Percentiles rank a stretch among this genome's conserved stretches.
Evolutionary conservation across 164 flowering plant genomes (phyloP).

Genomic region (Aristolochia fimbriata): DNA sequence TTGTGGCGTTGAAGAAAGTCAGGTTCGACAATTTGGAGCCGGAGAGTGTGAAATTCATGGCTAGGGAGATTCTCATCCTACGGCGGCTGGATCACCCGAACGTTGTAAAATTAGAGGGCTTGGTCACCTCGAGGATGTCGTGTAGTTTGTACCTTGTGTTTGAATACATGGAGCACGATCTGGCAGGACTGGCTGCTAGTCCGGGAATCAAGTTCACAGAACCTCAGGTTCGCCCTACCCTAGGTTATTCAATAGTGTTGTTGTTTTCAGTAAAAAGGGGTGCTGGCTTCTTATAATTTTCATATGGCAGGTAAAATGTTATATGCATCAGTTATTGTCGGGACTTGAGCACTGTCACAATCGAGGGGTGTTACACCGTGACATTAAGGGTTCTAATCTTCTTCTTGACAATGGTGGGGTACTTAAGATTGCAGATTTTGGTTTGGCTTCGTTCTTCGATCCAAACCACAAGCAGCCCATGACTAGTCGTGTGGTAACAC

Average conservation of each 20-base stretch:
- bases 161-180: conserved; percentile 88
- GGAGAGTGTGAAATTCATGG: conserved; percentile 72
- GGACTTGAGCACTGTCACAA: conserved; percentile 44
- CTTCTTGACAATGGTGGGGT: conserved; percentile 65
- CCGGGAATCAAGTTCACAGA: conserved; percentile 37
- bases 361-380: conserved; percentile 49
- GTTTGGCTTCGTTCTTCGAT: conserved; percentile 35
- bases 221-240: conserved; percentile 18
- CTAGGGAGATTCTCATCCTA: conserved; percentile 67
- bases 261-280: not conserved
- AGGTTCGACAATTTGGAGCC: conserved; percentile 48
- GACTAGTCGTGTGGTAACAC: conserved; percentile 54
- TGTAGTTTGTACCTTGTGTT: conserved; percentile 43
- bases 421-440: conserved; percentile 74
- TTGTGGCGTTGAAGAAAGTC: conserved; percentile 50
- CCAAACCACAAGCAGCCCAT: conserved; percentile 60
- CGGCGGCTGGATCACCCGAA: conserved; percentile 33
- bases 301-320: conserved; percentile 32
- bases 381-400: conserved; percentile 88
- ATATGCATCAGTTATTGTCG: conserved; percentile 34
- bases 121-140: conserved; percentile 55
- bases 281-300: not conserved
- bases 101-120: conserved; percentile 26
- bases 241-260: not conserved
- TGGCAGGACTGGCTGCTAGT: conserved; percentile 88